A percentile compares a stretch with the other conserved stretches of the same genome.
phyloP scores from a whole-genome alignment of 1,284 basidiomycete species.

The Fomitopsis pinicola region DNA sequence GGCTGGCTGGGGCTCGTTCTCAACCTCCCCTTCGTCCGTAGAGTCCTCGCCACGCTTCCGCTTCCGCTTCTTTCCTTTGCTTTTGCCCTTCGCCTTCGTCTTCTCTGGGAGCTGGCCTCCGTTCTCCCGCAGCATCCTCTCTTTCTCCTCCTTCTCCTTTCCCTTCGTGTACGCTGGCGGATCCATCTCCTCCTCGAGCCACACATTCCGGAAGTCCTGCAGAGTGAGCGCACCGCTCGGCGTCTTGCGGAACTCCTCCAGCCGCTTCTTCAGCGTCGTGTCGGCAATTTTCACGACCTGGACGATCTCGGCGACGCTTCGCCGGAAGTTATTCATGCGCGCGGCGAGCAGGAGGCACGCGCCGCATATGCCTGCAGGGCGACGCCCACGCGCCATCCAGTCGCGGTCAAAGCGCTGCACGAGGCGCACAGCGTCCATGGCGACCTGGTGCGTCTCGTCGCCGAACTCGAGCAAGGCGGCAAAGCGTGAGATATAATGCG shows the following conservation, averaged over 20 bases:
- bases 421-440: conserved; percentile 90
- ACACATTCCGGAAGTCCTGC: conserved; percentile 88
- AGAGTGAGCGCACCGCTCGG: conserved; percentile 84
- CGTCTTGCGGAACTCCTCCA: conserved; percentile 95
- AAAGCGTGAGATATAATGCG: conserved; percentile 96
- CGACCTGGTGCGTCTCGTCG: conserved; percentile 88
- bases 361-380: conserved; percentile 97
- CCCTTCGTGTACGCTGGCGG: conserved; percentile 85
- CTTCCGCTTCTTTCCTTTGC: conserved; percentile 35
- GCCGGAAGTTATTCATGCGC: conserved; percentile 96
- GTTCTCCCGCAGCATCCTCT: conserved; percentile 39
- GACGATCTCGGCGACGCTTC: conserved; percentile 92
- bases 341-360: conserved; percentile 94
- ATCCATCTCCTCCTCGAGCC: conserved; percentile 89
- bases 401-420: conserved; percentile 95
- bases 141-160: conserved; percentile 64
- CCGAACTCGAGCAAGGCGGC: conserved; percentile 97
- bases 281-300: conserved; percentile 99
- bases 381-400: conserved; percentile 95
- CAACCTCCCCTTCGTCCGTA: conserved; percentile 33
- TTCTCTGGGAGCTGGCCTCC: conserved; percentile 25
- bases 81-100: conserved; percentile 37
- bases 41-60: conserved; percentile 26
- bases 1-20: conserved; percentile 9
- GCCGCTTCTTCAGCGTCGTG: conserved; percentile 86